A percentile compares a stretch with the other conserved stretches of the same genome.
phyloP scores from a whole-genome alignment of 768 basidiomycete species.

The Amanita subjunquillea region DNA sequence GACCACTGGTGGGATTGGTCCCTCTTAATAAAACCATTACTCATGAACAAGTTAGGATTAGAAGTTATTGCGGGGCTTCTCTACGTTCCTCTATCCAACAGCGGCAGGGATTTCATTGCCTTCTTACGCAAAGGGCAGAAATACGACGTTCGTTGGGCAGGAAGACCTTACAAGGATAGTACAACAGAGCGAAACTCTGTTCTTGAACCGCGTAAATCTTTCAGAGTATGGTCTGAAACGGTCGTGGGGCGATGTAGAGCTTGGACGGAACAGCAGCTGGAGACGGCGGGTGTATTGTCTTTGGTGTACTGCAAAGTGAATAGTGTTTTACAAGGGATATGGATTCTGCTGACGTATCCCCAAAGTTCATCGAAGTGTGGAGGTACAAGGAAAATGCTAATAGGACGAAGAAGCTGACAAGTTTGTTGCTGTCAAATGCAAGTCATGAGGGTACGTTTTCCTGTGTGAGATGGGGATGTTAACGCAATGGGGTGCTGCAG shows the following conservation, averaged over 20 bases:
- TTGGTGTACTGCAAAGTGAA: conserved; percentile 67
- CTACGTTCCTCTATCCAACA: conserved; percentile 62
- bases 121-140: conserved; percentile 71
- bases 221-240: conserved; percentile 71
- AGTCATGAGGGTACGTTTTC: conserved; percentile 58
- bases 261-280: conserved; percentile 79
- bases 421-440: conserved; percentile 68
- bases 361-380: conserved; percentile 81
- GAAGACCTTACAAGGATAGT: conserved; percentile 43
- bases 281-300: conserved; percentile 71
- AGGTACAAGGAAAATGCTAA: conserved; percentile 69
- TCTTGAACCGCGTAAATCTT: conserved; percentile 71
- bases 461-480: background rate
- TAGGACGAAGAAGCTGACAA: conserved; percentile 63
- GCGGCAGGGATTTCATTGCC: conserved; percentile 73
- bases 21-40: background rate
- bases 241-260: conserved; percentile 55
- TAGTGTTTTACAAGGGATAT: background rate
- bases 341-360: background rate
- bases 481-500: conserved; percentile 19
- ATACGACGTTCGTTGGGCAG: conserved; percentile 70
- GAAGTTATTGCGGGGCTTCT: conserved; percentile 66
- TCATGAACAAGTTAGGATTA: conserved; percentile 25
- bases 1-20: conserved; percentile 26
- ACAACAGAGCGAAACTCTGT: conserved; percentile 16